Conservation (phyloP, 305 asterid species). For the Solanum aculeatissimum region DNA sequence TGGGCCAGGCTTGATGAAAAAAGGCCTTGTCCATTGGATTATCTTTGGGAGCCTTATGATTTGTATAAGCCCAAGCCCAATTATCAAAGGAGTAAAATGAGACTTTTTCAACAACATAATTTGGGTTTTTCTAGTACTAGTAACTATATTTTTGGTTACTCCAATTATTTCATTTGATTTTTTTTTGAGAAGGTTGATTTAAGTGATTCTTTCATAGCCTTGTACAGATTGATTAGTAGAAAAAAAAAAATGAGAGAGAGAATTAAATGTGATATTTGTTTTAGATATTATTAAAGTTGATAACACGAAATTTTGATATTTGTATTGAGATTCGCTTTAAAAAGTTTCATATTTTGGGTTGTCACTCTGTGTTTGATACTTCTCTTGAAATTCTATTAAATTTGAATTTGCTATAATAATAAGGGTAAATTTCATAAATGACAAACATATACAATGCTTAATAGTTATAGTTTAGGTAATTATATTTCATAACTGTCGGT, state of each 20-base stretch:
- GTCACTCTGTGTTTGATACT: not conserved
- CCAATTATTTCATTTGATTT: constrained; percentile 24
- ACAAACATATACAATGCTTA: too few relatives aligned
- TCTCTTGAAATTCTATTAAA: too few relatives aligned
- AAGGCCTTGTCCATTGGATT: constrained; percentile 70
- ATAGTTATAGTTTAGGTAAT: too few relatives aligned
- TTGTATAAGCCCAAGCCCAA: constrained; percentile 21
- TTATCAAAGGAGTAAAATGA: constrained; percentile 9
- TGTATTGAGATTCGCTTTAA: too few relatives aligned
- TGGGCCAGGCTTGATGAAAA: constrained; percentile 71
- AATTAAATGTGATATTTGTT: not conserved
- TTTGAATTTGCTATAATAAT: too few relatives aligned
- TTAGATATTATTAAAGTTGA: not conserved
- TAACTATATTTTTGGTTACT: constrained; percentile 20
- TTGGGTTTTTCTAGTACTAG: constrained; percentile 2
- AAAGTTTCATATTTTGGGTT: not conserved
- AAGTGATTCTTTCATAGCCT: constrained; percentile 20
- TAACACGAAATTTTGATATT: not conserved
- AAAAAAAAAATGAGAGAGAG: not conserved
- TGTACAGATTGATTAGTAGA: constrained; percentile 23
- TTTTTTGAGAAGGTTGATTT: not conserved
- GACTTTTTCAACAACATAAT: constrained; percentile 17
- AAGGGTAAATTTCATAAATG: too few relatives aligned
- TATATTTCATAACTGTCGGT: too few relatives aligned
- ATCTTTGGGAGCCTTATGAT: constrained; percentile 73